Base-by-base conservation (phyloP, 2,329 filamentous ascomycete genomes). In the Dactylellina leptospora region DNA sequence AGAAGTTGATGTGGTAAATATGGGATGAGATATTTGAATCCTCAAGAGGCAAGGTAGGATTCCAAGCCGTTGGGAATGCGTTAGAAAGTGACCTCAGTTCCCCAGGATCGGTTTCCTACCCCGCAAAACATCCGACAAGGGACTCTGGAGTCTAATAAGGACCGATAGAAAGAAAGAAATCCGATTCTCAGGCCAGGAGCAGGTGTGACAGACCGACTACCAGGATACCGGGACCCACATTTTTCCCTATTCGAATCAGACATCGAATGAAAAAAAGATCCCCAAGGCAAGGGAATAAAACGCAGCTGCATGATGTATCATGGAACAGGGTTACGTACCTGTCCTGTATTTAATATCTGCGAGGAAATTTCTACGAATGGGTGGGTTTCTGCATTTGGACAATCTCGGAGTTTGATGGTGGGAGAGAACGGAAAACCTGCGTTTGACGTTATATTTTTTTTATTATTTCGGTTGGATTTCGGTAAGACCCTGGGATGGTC, bases 401-500 rank as follows among this genome's bases (percentile, higher is more conserved):
- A 23, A 33, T 45, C 20, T 72, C 68, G 68, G 68, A 72, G 53
- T 72, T 72, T 64, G 59, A 55, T 53, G 68, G 68, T 71, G 66
- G 66, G 66, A 61, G n/a, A n/a, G n/a, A n/a, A n/a, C n/a, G n/a
- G n/a, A n/a, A n/a, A n/a, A n/a, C n/a, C n/a, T n/a, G n/a, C n/a
- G 50, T 47, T 38, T 51, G 23, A 22, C 45, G 22, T 44, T 58
- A n/a, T n/a, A n/a, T n/a, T n/a, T n/a, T n/a, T n/a, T n/a, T n/a
- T n/a, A n/a, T n/a, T n/a, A 42, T 62, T 27, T 72, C 68, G 68
- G 68, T 59, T 72, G 42, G 68, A 64, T 33, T 72, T 72, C 68
- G 68, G 68, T 59, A 72, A 72, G 61, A 72, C 61, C 68, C 68
- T 72, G 27, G 68, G 59, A 30, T 62, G 51, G 51, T 53, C 62